These are phyloP conservation scores for Funneliformis geosporum DNA, from an alignment of 192 early-diverging fungal genomes.

Conservation along the genomic window DNA sequence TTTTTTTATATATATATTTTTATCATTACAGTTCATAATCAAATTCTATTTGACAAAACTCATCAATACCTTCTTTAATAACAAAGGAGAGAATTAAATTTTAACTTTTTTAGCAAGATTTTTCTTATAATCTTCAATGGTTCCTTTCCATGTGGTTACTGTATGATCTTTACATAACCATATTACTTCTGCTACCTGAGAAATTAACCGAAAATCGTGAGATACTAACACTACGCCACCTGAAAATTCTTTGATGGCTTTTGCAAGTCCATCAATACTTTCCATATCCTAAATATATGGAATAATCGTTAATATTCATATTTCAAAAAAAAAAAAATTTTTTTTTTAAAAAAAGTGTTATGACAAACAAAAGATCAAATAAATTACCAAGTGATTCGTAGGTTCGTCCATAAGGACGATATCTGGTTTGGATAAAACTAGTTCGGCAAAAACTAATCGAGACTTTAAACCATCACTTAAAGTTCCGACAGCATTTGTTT, in stretches of 20 bases:
- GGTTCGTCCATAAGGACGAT: conserved; percentile 98
- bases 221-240: conserved; percentile 97
- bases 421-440: conserved; percentile 86
- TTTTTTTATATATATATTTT: too few relatives aligned
- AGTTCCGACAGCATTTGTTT: conserved; percentile 86
- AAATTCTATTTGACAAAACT: too few relatives aligned
- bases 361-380: conserved; percentile 49
- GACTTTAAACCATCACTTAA: conserved; percentile 95
- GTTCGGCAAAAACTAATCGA: conserved; percentile 94
- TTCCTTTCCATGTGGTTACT: conserved; percentile 74
- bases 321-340: too few relatives aligned
- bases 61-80: too few relatives aligned
- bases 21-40: too few relatives aligned
- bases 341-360: background rate
- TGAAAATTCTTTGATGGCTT: conserved; percentile 92
- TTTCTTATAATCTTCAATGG: conserved; percentile 92
- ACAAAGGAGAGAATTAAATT: conserved; percentile 37
- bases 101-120: conserved; percentile 79
- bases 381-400: conserved; percentile 83
- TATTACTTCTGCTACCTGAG: conserved; percentile 94
- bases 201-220: conserved; percentile 98
- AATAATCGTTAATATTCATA: background rate
- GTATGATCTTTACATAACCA: conserved; percentile 87
- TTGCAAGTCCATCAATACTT: conserved; percentile 91
- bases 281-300: conserved; percentile 60